Evolutionary conservation across 805 yeast genomes (phyloP).

Genomic region (Spencermartinsiella europaea): DNA sequence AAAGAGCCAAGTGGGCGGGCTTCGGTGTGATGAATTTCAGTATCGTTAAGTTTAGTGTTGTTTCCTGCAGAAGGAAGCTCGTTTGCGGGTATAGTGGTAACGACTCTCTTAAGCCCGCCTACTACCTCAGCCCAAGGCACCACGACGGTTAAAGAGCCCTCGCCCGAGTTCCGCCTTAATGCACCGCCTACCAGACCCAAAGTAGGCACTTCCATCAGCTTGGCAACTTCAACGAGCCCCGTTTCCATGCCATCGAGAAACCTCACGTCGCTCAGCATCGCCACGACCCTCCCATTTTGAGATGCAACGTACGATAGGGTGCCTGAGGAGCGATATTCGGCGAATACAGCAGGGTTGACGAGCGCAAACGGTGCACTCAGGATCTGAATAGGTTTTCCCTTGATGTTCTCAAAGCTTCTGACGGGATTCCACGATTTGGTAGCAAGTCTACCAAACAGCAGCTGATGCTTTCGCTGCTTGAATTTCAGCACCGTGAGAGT

Average conservation of each 20-base stretch:
- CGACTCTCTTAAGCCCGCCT: neutral
- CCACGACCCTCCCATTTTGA: slow-evolving; percentile 7
- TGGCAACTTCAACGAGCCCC: slow-evolving; percentile 20
- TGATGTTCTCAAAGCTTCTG: neutral
- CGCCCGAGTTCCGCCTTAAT: slow-evolving; percentile 26
- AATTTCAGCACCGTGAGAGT: slow-evolving; percentile 3
- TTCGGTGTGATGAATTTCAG: no score
- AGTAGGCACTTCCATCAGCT: neutral
- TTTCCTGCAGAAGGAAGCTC: neutral
- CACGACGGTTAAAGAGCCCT: slow-evolving; percentile 28
- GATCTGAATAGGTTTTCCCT: slow-evolving; percentile 12
- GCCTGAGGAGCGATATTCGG: slow-evolving; percentile 28
- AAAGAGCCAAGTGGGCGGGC: no score
- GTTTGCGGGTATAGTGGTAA: neutral
- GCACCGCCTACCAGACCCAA: slow-evolving; percentile 30
- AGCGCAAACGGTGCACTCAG: slow-evolving; percentile 32
- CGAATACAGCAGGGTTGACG: slow-evolving; percentile 31
- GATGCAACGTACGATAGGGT: slow-evolving; percentile 20
- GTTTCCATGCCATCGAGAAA: slow-evolving; percentile 36
- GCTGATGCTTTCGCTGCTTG: neutral
- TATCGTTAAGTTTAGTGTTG: no score
- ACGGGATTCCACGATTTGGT: neutral
- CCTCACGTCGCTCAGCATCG: slow-evolving; percentile 27
- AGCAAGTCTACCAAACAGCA: neutral
- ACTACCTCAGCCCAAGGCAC: slow-evolving; percentile 28